Evolutionary conservation across 768 basidiomycete genomes (phyloP), one percentile per base, ranked within the genome.

Genomic region (Rhodotorula taiwanensis): DNA sequence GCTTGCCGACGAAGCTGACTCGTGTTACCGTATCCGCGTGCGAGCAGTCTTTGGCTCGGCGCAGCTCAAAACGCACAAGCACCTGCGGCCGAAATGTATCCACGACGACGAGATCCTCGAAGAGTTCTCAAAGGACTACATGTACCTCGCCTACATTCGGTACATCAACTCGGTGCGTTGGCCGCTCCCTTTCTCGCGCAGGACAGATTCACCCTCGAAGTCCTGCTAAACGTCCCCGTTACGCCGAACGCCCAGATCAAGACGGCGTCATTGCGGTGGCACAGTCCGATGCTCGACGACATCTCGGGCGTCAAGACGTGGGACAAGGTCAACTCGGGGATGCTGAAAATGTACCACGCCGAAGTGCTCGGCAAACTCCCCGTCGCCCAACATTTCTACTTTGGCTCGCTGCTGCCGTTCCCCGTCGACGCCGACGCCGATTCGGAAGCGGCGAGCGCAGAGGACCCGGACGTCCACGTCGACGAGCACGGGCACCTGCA

Each of bases 231-330:
- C 27, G 27, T 28, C 15, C 2, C 10, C 18, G 15, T 13, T 15
- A 13, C 3, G 5, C 25, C 31, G 23, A 30, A 1, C 25, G 3
- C 21, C 11, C 58, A 93, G 89, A 89, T 97, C 69, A 98, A 98
- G 75, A 90, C 92, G 0, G 92, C 93, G 0, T 92, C 92, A 0
- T 80, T 98, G 1, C 82, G 91, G 55, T 99, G 94, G 94, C 94
- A 99, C 77, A 95, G 91, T 0, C 94, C 94, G 2, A 98, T 99
- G 94, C 82, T 99, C 11, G 90, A 97, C 75, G 94, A 98, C 73
- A 98, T 98, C 34, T 70, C 70, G 4, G 71, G 67, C 42, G 75
- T 79, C 70, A 78, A 78, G 69, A 76, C 75, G 0, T 98, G 94
- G 94, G 88, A 89, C 72, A 98, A 95, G 75, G 90, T 97, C 69